Evolutionary conservation across 2,329 filamentous ascomycete species (phyloP).

Genomic region (Thielaviopsis punctulata): DNA sequence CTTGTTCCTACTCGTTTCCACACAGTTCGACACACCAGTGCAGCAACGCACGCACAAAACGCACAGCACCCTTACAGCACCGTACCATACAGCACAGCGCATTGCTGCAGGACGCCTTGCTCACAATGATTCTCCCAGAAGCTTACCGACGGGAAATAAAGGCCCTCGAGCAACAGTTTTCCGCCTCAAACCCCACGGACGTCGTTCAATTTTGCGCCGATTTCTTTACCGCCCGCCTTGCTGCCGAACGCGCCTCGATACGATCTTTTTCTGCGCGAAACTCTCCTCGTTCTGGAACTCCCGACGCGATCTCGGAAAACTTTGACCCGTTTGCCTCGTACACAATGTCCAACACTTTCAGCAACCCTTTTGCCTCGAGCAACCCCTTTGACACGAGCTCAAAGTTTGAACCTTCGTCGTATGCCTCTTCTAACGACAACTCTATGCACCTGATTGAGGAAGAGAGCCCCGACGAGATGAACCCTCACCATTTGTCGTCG

Average conservation of each 20-base stretch:
- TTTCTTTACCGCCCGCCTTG: slow-evolving; percentile 48
- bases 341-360: slow-evolving; percentile 48
- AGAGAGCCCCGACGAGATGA: slow-evolving; percentile 63
- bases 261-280: slow-evolving; percentile 9
- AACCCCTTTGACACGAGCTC: slow-evolving; percentile 55
- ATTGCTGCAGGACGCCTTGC: slow-evolving; percentile 6
- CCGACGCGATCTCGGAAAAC: slow-evolving; percentile 7
- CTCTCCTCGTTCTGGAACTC: slow-evolving; percentile 10
- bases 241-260: slow-evolving; percentile 37
- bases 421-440: slow-evolving; percentile 20
- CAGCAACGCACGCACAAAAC: not conserved
- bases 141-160: slow-evolving; percentile 46
- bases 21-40: not conserved
- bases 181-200: slow-evolving; percentile 41
- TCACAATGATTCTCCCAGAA: slow-evolving; percentile 29
- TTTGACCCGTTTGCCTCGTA: slow-evolving; percentile 10
- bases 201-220: slow-evolving; percentile 55
- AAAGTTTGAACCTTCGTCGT: slow-evolving; percentile 19
- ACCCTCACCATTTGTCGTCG: slow-evolving; percentile 54
- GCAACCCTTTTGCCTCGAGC: slow-evolving; percentile 49
- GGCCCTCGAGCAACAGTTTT: slow-evolving; percentile 43
- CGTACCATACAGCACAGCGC: slow-evolving; percentile 4
- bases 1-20: not conserved
- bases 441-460: slow-evolving; percentile 47
- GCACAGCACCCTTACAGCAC: not conserved